Conservation (phyloP, 805 yeast species). For the Zygotorulaspora danielsina region DNA sequence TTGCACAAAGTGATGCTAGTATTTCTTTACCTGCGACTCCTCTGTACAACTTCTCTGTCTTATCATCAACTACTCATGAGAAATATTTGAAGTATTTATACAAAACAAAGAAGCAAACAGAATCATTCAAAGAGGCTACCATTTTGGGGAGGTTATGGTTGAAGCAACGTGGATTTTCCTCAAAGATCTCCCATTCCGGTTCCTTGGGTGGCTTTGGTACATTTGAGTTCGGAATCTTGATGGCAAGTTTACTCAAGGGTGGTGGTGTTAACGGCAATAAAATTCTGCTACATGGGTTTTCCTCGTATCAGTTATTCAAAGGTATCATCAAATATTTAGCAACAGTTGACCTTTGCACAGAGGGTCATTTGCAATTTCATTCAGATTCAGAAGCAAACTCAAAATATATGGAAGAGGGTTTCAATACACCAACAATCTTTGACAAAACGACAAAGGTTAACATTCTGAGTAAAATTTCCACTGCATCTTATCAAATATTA, state of each 20-base stretch:
- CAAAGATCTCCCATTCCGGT: slow-evolving; percentile 53
- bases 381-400: slow-evolving; percentile 40
- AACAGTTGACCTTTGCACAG: slow-evolving; percentile 60
- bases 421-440: slow-evolving; percentile 68
- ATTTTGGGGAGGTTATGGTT: slow-evolving; percentile 87
- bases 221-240: slow-evolving; percentile 77
- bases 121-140: slow-evolving; percentile 82
- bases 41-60: slow-evolving; percentile 73
- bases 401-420: slow-evolving; percentile 50
- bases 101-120: slow-evolving; percentile 68
- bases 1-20: slow-evolving; percentile 44
- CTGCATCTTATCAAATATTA: slow-evolving; percentile 57
- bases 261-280: slow-evolving; percentile 74
- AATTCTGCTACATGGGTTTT: slow-evolving; percentile 78
- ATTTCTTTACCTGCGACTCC: slow-evolving; percentile 66
- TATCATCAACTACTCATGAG: slow-evolving; percentile 64
- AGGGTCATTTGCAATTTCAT: slow-evolving; percentile 65
- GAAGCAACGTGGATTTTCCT: slow-evolving; percentile 74
- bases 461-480: slow-evolving; percentile 74
- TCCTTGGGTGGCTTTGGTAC: slow-evolving; percentile 76
- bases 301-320: slow-evolving; percentile 89
- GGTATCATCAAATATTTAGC: slow-evolving; percentile 82
- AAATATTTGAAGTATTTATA: slow-evolving; percentile 72
- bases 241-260: slow-evolving; percentile 79
- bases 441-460: slow-evolving; percentile 76